These are phyloP conservation scores for Paramyrothecium sp. DNA, from an alignment of 2,329 filamentous ascomycete genomes.

Conservation along the genomic window DNA sequence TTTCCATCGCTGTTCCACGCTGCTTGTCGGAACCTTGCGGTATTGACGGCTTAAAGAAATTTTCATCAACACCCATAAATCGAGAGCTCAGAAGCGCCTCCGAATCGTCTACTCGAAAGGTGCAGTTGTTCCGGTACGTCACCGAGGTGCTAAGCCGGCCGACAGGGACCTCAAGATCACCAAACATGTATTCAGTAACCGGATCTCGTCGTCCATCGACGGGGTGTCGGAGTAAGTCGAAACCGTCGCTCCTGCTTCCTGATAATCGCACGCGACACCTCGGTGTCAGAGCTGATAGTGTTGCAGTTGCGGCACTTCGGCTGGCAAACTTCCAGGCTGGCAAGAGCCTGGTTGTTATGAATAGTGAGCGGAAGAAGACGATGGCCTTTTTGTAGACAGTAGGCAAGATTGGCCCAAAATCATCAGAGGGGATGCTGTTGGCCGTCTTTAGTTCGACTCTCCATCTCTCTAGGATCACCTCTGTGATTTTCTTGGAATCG, in stretches of 20 bases:
- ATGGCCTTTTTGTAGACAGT: conserved; percentile 98
- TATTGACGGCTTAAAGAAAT: conserved; percentile 79
- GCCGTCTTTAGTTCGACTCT: conserved; percentile 69
- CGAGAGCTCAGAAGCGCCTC: conserved; percentile 88
- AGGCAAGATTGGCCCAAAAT: conserved; percentile 66
- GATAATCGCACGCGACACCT: conserved; percentile 76
- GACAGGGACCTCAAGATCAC: conserved; percentile 80
- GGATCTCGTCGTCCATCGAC: conserved; percentile 36
- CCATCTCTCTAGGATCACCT: conserved; percentile 91
- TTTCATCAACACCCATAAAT: conserved; percentile 88
- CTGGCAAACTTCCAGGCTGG: conserved; percentile 83
- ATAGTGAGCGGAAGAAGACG: conserved; percentile 88
- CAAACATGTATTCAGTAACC: conserved; percentile 76
- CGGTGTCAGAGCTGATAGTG: conserved; percentile 66
- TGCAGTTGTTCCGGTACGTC: conserved; percentile 83
- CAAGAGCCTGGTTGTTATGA: conserved; percentile 75
- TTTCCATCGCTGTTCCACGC: conserved; percentile 44
- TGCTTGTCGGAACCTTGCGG: conserved; percentile 49
- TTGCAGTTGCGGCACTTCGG: conserved; percentile 69
- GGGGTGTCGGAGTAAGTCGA: conserved; percentile 60
- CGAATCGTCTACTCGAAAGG: conserved; percentile 87
- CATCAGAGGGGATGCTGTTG: conserved; percentile 48
- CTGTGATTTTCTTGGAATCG: conserved; percentile 51
- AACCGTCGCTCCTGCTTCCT: conserved; percentile 49
- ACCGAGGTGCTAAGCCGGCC: conserved; percentile 81